These are phyloP conservation scores for Tetrahymena elliotti DNA, from an alignment of 73 alveolate species.

Conservation along the genomic window DNA sequence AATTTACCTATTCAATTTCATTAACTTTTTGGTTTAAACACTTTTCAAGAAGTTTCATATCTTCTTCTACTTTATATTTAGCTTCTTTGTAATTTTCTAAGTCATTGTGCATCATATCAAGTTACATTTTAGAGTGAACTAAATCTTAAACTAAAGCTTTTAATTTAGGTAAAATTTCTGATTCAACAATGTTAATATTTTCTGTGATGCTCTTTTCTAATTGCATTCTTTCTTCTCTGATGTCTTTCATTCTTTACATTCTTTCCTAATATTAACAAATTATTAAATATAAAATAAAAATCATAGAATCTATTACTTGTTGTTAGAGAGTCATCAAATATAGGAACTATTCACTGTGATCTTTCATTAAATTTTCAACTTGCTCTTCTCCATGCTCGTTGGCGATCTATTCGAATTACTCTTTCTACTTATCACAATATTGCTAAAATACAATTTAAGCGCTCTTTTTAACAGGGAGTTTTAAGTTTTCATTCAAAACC, in stretches of 20 bases:
- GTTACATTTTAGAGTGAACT: neutral
- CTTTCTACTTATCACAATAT: neutral
- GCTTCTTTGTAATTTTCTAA: neutral
- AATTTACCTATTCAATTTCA: neutral
- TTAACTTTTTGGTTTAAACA: neutral
- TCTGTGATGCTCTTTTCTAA: neutral
- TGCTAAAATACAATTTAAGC: neutral
- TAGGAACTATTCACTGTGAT: neutral
- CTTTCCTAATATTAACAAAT: neutral
- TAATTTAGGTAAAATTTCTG: neutral
- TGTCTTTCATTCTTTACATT: neutral
- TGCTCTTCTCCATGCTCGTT: neutral
- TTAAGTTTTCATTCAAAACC: neutral
- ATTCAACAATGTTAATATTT: neutral
- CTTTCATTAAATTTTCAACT: neutral
- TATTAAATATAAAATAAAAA: neutral
- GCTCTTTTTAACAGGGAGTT: neutral
- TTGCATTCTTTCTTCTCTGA: neutral
- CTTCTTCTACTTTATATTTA: neutral
- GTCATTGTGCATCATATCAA: neutral
- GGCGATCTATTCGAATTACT: neutral
- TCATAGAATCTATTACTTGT: neutral
- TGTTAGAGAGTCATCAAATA: neutral
- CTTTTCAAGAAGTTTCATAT: neutral
- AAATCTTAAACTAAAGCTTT: neutral